Evolutionary conservation across 331 rosid species (phyloP).

Genomic region (Rosa hybrid): DNA sequence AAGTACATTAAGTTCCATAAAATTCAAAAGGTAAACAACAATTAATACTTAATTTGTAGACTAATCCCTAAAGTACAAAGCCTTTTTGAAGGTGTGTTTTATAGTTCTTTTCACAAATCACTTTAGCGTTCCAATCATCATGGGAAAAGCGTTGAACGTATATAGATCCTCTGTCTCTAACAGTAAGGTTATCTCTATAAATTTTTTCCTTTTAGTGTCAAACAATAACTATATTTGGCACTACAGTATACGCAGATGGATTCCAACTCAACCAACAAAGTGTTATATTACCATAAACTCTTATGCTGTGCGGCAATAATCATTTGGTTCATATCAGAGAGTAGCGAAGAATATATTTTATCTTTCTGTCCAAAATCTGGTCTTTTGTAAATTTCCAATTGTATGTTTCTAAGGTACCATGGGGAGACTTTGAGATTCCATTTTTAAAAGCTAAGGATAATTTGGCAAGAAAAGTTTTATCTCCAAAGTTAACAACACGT

Average conservation of each 20-base stretch:
- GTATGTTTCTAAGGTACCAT: background rate
- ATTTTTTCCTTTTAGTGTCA: background rate
- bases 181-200: background rate
- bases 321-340: background rate
- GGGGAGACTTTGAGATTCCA: constrained; percentile 6
- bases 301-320: background rate
- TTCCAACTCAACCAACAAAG: background rate
- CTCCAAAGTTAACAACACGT: constrained; percentile 14
- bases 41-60: background rate
- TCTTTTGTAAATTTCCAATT: background rate
- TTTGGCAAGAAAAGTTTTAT: background rate
- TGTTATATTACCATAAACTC: background rate
- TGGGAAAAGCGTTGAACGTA: background rate
- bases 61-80: background rate
- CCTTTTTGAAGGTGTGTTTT: background rate
- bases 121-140: background rate
- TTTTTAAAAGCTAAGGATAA: background rate
- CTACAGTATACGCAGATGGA: background rate
- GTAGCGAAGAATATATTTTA: background rate
- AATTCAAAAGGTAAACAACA: background rate
- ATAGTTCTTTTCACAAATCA: background rate
- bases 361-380: background rate
- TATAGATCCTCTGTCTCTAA: background rate
- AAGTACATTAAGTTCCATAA: background rate
- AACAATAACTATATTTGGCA: background rate